Evolutionary conservation across 345 rosid genomes (phyloP).

Genomic region (Diplotaxis tenuifolia): DNA sequence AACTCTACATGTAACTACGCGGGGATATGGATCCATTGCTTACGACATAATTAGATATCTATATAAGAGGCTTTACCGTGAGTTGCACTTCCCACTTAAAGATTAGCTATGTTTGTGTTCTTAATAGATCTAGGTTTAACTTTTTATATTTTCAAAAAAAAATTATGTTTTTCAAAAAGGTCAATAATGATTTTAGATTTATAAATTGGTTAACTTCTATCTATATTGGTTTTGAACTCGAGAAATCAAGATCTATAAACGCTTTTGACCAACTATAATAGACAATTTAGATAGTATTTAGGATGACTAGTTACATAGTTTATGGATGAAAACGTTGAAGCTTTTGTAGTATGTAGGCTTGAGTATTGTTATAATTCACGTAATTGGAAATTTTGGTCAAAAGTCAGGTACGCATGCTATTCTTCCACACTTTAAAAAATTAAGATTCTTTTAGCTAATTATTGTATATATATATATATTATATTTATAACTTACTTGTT

Average conservation of each 20-base stretch:
- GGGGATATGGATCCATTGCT: no score
- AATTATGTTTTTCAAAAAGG: background rate
- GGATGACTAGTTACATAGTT: background rate
- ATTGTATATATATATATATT: background rate
- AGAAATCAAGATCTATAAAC: background rate
- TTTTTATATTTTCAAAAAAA: no score
- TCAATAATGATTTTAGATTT: background rate
- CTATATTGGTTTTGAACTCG: background rate
- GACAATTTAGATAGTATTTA: background rate
- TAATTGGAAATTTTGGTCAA: background rate
- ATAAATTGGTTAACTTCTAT: background rate
- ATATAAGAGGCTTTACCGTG: no score
- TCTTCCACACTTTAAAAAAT: background rate
- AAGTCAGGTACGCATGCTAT: constrained; percentile 6
- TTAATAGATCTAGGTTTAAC: no score
- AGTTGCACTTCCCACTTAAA: no score
- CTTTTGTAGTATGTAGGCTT: background rate
- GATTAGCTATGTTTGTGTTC: no score
- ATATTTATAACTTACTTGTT: background rate
- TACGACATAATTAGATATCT: no score
- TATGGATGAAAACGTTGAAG: background rate
- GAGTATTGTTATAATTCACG: background rate
- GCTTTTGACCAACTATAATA: background rate
- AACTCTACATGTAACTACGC: no score
- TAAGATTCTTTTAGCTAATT: background rate